Conservation (phyloP, 2,329 filamentous ascomycete species). For the Rhynchosporium secalis region DNA sequence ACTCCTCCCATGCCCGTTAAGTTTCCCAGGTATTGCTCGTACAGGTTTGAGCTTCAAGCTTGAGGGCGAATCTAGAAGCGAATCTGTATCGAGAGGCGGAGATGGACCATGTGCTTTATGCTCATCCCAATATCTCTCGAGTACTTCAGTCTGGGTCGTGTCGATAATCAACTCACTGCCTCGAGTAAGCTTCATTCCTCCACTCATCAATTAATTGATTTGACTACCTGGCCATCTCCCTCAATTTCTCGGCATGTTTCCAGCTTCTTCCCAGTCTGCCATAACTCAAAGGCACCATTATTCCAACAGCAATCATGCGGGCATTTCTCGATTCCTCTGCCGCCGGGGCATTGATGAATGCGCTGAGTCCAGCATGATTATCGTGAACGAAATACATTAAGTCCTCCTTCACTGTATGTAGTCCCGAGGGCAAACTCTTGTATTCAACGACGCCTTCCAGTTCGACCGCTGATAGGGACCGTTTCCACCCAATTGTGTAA, state of each 20-base stretch:
- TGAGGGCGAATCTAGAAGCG: conserved; percentile 41
- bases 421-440: conserved; percentile 90
- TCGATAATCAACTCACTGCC: conserved; percentile 63
- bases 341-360: conserved; percentile 82
- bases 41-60: conserved; percentile 48
- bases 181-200: conserved; percentile 8
- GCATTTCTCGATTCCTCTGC: conserved; percentile 81
- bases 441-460: conserved; percentile 91
- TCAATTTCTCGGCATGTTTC: conserved; percentile 78
- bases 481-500: conserved; percentile 89
- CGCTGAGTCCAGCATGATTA: conserved; percentile 82
- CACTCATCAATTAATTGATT: not conserved
- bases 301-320: conserved; percentile 87
- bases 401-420: conserved; percentile 86
- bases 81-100: conserved; percentile 31
- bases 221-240: conserved; percentile 68
- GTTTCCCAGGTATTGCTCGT: conserved; percentile 34
- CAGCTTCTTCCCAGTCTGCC: conserved; percentile 85
- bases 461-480: conserved; percentile 65
- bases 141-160: conserved; percentile 57
- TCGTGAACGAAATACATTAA: conserved; percentile 92
- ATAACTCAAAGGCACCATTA: conserved; percentile 81
- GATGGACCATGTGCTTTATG: conserved; percentile 46
- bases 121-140: conserved; percentile 81
- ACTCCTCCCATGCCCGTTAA: conserved; percentile 52